Conservation (phyloP, 1,284 basidiomycete genomes). For the Pascua sp. region DNA sequence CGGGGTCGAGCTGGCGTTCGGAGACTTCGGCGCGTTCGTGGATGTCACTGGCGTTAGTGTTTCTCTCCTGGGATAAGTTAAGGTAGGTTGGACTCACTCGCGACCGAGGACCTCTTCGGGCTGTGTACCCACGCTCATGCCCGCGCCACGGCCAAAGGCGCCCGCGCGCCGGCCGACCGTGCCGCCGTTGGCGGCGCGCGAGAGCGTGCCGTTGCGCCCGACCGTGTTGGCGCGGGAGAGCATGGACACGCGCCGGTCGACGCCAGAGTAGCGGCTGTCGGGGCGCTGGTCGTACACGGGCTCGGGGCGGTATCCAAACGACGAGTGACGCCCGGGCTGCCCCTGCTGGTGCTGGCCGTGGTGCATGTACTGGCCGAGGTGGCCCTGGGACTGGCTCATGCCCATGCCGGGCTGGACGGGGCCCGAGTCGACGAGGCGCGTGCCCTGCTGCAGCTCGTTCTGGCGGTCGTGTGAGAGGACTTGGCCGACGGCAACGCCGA, state of each 20-base stretch:
- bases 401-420: constrained; percentile 6
- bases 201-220: constrained; percentile 34
- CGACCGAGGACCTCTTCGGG: constrained; percentile 45
- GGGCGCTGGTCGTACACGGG: constrained; percentile 22
- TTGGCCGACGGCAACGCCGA: constrained; percentile 5
- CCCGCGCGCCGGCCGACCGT: constrained; percentile 40
- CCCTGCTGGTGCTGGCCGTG: neutral
- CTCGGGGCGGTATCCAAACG: constrained; percentile 35
- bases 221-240: constrained; percentile 17
- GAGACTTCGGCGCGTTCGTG: constrained; percentile 41
- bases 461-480: constrained; percentile 19
- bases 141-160: constrained; percentile 45
- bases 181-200: constrained; percentile 39
- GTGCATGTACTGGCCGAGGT: too few species aligned
- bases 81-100: constrained; percentile 10
- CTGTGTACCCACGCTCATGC: constrained; percentile 43
- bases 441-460: constrained; percentile 34
- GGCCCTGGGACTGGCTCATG: neutral
- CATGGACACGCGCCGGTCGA: constrained; percentile 26
- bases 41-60: constrained; percentile 24
- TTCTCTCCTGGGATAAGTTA: neutral
- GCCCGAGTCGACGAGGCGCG: constrained; percentile 12
- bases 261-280: constrained; percentile 14
- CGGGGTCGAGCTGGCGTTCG: constrained; percentile 38
- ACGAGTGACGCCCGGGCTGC: constrained; percentile 25